Base-by-base conservation (phyloP, 2,329 filamentous ascomycete species). In the Trichoderma atroviride region DNA sequence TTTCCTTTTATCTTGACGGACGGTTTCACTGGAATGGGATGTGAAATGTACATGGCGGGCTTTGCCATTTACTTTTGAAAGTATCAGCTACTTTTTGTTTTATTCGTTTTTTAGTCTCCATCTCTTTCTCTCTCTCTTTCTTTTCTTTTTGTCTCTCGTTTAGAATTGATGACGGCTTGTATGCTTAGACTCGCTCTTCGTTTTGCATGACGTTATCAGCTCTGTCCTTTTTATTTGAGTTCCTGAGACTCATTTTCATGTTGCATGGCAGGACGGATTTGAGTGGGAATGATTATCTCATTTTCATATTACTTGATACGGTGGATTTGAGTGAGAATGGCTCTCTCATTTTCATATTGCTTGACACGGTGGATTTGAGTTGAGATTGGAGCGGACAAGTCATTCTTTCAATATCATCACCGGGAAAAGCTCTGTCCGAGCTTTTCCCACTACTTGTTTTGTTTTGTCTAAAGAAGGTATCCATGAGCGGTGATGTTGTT, bases 31-130 rank as follows among this genome's bases (percentile, higher is more conserved):
- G 63, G 31, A 43, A 22, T 37, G 40, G 53, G 62, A 57, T 40
- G 47, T n/a, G 59, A 56, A 24, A 65, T 66, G 58, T 69, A 35
- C 33, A 66, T 53, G 68, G 47, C 61, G 56, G 40, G 40, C 24
- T 31, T 37, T 67, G 63, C 37, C 40, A 40, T 59, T 37, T 59
- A 58, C 63, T 59, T 66, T 52, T 22, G n/a, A 11, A 67, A 47
- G 55, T 52, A 59, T 52, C 55, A 57, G 31, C 55, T 59, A 29
- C 55, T 37, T 19, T 65, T 57, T 35, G 56, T 56, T 52, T 65
- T 65, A n/a, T 43, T 40, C 22, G 16, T n/a, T 31, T 31, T 29
- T 33, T 10, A 31, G 16, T 56, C 16, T 19, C 31, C 6, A 5
- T n/a, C 19, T 59, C 13, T 27, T 35, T 53, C 22, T 59, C 33